A percentile compares a stretch with the other conserved stretches of the same genome.
These are phyloP conservation scores for Pelargonium citronellum DNA, from an alignment of 441 rosid genomes.

Conservation along the genomic window DNA sequence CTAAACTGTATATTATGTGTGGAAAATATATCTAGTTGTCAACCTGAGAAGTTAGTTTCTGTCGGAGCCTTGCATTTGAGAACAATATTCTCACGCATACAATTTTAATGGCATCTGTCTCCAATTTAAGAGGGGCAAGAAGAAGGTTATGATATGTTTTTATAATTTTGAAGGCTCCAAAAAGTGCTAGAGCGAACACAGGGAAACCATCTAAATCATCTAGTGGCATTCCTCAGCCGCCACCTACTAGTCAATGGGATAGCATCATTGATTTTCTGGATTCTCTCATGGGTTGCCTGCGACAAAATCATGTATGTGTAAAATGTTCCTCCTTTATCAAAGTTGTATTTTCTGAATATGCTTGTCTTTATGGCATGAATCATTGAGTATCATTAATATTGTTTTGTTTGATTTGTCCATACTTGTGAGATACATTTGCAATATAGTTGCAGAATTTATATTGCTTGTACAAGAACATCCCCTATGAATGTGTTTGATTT, in stretches of 20 bases:
- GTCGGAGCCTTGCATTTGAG: not conserved
- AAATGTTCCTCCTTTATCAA: conserved; percentile 8
- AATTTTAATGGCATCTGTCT: not conserved
- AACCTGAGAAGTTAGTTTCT: not conserved
- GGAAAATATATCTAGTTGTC: not conserved
- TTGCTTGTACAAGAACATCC: too few relatives aligned
- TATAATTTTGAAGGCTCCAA: conserved; percentile 59
- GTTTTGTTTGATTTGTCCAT: not conserved
- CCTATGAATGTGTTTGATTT: too few relatives aligned
- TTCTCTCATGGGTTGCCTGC: conserved; percentile 70
- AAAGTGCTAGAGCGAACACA: conserved; percentile 59
- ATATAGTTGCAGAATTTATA: too few relatives aligned
- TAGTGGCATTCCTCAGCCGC: conserved; percentile 53
- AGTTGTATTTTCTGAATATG: not conserved
- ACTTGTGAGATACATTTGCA: too few relatives aligned
- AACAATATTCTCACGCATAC: not conserved
- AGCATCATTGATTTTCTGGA: conserved; percentile 87
- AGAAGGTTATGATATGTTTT: conserved; percentile 1
- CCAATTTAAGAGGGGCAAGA: not conserved
- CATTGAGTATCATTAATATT: not conserved
- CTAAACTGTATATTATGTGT: not conserved
- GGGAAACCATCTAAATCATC: conserved; percentile 83
- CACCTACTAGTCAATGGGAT: conserved; percentile 80
- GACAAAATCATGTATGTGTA: conserved; percentile 72
- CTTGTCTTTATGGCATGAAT: not conserved